Evolutionary conservation across 2,329 filamentous ascomycete species (phyloP), one percentile per base, ranked within the genome.

Genomic region (Allantophomopsis lycopodina): DNA sequence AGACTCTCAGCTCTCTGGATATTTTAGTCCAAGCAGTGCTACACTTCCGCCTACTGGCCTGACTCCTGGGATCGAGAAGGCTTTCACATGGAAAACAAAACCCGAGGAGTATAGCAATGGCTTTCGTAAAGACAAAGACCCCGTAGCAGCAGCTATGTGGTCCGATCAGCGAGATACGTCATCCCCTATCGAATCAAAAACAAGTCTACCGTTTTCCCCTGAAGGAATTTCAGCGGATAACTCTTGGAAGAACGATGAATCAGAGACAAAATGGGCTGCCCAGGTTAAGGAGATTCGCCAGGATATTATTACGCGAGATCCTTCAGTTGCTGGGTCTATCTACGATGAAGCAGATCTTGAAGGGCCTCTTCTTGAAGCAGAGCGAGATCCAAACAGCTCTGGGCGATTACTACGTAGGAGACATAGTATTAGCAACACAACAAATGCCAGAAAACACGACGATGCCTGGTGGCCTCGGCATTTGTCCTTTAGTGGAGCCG

Each of bases 401-500:
- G 56, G 69, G n/a, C 53, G 64, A 5, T 62, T 66, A 7, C 62
- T 85, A 8, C 69, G 71, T 18, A 73, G 82, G 14, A 75, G 82
- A 16, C 70, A 79, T 49, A 80, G 75, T 50, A 58, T 74, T 32
- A 61, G 65, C 4, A 53, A 55, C 2, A 50, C 55, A 1, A 55
- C 54, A 7, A 42, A 55, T 4, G 43, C 48, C 39, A 59, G 42
- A 2, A 46, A 44, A 6, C 57, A 63, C 2, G 68, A 74, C 44
- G 76, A 83, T 44, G 66, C 67, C 20, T 73, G 72, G 42, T 84
- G 79, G 72, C 74, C 81, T 1, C 75, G 82, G 2, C 73, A 81
- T 34, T 66, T 88, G 46, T 87, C 82, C 4, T 88, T 88, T 55
- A 77, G 79, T 42, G 69, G 79, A 35, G 83, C 79, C 1, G 81